Conservation (phyloP, 2,329 filamentous ascomycete genomes). For the Aspergillus versicolor region DNA sequence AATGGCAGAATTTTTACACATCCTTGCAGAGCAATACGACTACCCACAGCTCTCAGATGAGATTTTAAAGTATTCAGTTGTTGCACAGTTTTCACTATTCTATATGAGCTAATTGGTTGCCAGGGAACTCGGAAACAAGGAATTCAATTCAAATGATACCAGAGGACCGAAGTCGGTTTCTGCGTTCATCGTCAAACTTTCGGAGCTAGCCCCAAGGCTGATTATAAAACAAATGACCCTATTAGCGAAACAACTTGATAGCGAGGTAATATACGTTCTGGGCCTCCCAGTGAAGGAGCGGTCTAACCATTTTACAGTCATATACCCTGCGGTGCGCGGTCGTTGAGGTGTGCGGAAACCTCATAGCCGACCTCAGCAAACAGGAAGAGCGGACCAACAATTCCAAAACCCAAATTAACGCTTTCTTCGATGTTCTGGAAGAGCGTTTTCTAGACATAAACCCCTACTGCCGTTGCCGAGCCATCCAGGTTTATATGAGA, state of each 20-base stretch:
- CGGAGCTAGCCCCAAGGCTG: constrained; percentile 83
- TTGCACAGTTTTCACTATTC: neutral
- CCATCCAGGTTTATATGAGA: constrained; percentile 89
- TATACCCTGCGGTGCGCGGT: constrained; percentile 91
- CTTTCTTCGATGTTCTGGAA: constrained; percentile 95
- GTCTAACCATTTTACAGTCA: constrained; percentile 54
- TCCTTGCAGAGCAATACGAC: constrained; percentile 94
- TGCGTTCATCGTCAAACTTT: constrained; percentile 87
- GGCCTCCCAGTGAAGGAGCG: neutral
- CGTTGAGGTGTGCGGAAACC: constrained; percentile 95
- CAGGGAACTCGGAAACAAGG: constrained; percentile 90
- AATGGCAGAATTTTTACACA: constrained; percentile 97
- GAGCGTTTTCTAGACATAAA: constrained; percentile 96
- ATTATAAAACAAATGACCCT: constrained; percentile 98
- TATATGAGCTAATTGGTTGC: constrained; percentile 20
- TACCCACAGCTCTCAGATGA: constrained; percentile 94
- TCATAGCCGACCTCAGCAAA: constrained; percentile 85
- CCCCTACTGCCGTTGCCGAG: constrained; percentile 88
- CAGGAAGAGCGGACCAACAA: constrained; percentile 90
- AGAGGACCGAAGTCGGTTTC: constrained; percentile 96
- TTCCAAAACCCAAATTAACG: constrained; percentile 90
- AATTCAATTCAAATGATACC: constrained; percentile 95
- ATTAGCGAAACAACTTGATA: constrained; percentile 90
- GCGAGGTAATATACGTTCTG: constrained; percentile 64
- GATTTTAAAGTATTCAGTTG: constrained; percentile 61